Evolutionary conservation across 495 filamentous ascomycete species (phyloP), one percentile per base, ranked within the genome.

Genomic region (Extremus antarcticus): DNA sequence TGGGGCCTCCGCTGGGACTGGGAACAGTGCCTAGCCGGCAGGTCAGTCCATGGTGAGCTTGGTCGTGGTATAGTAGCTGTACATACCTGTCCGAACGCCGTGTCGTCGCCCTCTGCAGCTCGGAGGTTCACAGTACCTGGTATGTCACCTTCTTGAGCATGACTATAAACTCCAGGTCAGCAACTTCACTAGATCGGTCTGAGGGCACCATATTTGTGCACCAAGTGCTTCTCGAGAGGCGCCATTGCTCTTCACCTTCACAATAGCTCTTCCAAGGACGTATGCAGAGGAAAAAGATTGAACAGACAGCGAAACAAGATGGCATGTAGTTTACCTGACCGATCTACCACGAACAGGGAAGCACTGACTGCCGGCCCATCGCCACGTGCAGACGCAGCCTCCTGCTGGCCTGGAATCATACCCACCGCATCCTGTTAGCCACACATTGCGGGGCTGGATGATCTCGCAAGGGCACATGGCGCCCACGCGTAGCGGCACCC

Each of bases 1-100:
- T 0, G 80, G 81, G 57, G 82, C 79, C 50, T 80, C 77, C 0
- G 78, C 74, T 7, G 81, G 80, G 0, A 83, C 79, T 1, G 80
- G 81, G 55, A 76, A 84, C 21, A 83, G 64, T 2, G 80, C 81
- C 57, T 45, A n/a, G 19, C 41, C 7, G 19, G 4, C 16, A n/a
- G 4, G 41, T 17, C 19, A 17, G 19, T 7, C 19, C 41, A 45
- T 45, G 4, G n/a, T 17, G n/a, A 7, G 7, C n/a, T n/a, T 9
- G 17, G 15, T 7, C 16, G 7, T 17, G 19, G 8, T 7, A 3
- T 3, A 3, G 16, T 17, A 3, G 4, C 7, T 17, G n/a, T 45
- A 21, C n/a, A 7, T 21, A 45, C 41, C 19, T 82, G 79, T 51
- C 80, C 81, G 45, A 80, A 76, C 1, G 68, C 77, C 2, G 76